Conservation (phyloP, 352 stramenopile genomes). For the Hyaloperonospora arabidopsidis region DNA sequence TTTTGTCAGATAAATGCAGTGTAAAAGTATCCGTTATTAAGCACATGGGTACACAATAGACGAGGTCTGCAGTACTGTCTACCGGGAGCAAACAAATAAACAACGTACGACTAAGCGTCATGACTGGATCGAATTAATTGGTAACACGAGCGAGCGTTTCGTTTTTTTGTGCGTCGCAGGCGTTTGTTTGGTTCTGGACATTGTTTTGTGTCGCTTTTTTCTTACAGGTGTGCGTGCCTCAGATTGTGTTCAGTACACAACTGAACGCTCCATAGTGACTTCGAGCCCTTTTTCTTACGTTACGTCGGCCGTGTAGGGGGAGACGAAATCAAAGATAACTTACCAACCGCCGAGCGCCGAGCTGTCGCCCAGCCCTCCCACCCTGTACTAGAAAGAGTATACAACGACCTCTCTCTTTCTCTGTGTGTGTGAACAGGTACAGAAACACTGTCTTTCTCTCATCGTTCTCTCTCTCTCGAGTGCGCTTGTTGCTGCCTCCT, state of each 20-base stretch:
- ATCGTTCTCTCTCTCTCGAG: background rate
- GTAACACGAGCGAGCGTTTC: too few species aligned
- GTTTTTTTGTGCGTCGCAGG: too few species aligned
- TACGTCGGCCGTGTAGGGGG: slow-evolving; percentile 19
- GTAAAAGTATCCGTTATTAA: too few species aligned
- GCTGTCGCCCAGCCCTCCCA: slow-evolving; percentile 16
- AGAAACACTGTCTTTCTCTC: background rate
- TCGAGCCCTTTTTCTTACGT: slow-evolving; percentile 29
- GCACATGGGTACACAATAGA: too few species aligned
- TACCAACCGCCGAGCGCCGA: slow-evolving; percentile 26
- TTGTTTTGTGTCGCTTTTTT: background rate
- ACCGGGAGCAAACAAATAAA: too few species aligned
- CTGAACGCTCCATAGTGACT: slow-evolving; percentile 4
- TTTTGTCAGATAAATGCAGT: too few species aligned
- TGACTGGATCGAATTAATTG: too few species aligned
- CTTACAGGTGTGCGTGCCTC: background rate
- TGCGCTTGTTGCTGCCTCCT: background rate
- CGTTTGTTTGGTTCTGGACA: too few species aligned
- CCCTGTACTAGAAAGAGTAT: slow-evolving; percentile 16
- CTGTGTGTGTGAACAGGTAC: slow-evolving; percentile 17
- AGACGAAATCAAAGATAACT: slow-evolving; percentile 23
- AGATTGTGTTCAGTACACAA: slow-evolving; percentile 7
- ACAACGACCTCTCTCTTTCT: slow-evolving; percentile 5
- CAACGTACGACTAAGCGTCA: too few species aligned
- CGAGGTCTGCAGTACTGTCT: too few species aligned